Conservation (phyloP, 2,329 filamentous ascomycete species). For the Tolypocladium inflatum region DNA sequence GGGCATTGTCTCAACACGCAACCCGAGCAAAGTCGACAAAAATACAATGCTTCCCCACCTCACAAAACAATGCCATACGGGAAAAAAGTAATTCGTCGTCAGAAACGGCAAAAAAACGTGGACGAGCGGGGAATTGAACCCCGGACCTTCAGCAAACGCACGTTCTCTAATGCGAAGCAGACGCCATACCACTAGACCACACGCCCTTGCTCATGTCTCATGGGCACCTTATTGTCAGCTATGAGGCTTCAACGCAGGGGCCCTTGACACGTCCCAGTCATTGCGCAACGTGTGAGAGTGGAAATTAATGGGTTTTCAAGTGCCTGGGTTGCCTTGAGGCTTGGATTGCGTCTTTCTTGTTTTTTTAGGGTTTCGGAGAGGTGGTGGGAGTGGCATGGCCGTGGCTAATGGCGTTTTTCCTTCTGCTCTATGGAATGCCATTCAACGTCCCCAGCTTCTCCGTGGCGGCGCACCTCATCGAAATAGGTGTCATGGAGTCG, state of each 20-base stretch:
- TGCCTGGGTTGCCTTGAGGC: not conserved
- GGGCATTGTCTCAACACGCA: not conserved
- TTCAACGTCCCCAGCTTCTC: too few relatives aligned
- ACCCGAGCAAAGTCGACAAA: not conserved
- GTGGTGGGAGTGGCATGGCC: not conserved
- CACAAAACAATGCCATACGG: not conserved
- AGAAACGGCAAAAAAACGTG: constrained; percentile 6
- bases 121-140: constrained; percentile 16
- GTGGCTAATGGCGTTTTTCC: not conserved
- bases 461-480: not conserved
- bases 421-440: not conserved
- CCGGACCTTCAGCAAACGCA: constrained; percentile 13
- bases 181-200: constrained; percentile 15
- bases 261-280: too few relatives aligned
- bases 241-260: not conserved
- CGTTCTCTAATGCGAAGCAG: constrained; percentile 10
- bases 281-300: not conserved
- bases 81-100: not conserved
- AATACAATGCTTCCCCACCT: not conserved
- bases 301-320: not conserved
- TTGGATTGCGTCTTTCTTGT: not conserved
- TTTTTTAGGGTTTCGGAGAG: not conserved
- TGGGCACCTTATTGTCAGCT: not conserved
- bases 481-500: not conserved
- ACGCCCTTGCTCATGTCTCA: constrained; percentile 6